Evolutionary conservation across 257 asterid species (phyloP), one percentile per base, ranked within the genome.

Genomic region (Coffea canephora): DNA sequence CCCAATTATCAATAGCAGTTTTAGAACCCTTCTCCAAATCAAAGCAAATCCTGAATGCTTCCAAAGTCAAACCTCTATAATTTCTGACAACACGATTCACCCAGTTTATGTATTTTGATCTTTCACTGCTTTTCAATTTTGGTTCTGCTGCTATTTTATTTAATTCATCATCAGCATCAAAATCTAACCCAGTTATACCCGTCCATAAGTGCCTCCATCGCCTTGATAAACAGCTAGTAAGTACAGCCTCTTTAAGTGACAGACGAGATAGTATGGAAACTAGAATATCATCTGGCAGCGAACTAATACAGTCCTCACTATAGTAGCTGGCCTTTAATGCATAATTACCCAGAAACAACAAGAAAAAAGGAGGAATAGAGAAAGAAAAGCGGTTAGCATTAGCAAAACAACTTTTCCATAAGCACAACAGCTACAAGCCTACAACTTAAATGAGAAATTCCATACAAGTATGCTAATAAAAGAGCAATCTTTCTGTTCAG

Each of bases 191-290:
- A 50, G 82, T 54, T 31, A 80, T 54, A 41, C 62, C 31, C 67
- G 89, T 86, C 91, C 93, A 89, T 78, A 88, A 46, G 80, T 84
- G 76, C 65, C 82, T 73, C 93, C 90, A 87, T 74, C 87, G 76
- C 83, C 85, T 85, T 5, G 90, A 86, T 39, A 88, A 57, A 69
- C 46, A 71, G 84, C 91, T 85, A 13, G 91, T 89, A 46, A 67
- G 64, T 25, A 83, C 84, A 39, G 90, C 89, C 77, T 85, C 89
- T 76, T 88, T 88, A 6, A 88, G 86, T 12, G 84, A 57, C 61
- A 89, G 69, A 52, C 80, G 79, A 57, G 89, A 86, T 48, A 89
- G 55, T 59, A 88, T 84, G 14, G 85, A 83, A 71, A 87, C 80
- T 73, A 87, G 86, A 74, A 89, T 80, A 34, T 88, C 91, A 80